A percentile compares a stretch with the other conserved stretches of the same genome.
phyloP scores from a whole-genome alignment of 345 rosid genomes.

The Corchorus capsularis region DNA sequence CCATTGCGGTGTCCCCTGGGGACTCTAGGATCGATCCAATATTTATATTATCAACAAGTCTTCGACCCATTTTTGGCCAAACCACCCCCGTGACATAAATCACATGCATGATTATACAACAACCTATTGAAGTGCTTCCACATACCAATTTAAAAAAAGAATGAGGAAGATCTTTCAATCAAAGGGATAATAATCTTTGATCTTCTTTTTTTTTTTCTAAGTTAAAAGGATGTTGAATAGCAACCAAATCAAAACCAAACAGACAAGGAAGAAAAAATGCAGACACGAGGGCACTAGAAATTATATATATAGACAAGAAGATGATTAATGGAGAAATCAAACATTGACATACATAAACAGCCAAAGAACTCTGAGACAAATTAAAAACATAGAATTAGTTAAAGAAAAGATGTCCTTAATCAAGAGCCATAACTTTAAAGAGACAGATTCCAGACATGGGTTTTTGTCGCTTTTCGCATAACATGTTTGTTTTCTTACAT shows the following conservation, averaged over 20 bases:
- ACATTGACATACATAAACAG: not conserved
- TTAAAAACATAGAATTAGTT: not conserved
- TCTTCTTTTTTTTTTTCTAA: not conserved
- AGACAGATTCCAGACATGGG: constrained; percentile 13
- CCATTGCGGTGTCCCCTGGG: no score
- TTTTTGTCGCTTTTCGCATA: constrained; percentile 13
- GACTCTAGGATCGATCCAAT: no score
- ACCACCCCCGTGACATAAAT: not conserved
- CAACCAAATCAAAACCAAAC: not conserved
- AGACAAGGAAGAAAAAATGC: not conserved
- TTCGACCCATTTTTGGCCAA: not conserved
- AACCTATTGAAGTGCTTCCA: no score
- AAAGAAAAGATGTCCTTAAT: constrained; percentile 1
- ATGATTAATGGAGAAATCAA: not conserved
- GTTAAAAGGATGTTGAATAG: not conserved
- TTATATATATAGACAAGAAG: not conserved
- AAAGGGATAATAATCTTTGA: not conserved
- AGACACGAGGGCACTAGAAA: not conserved
- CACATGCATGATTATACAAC: constrained; percentile 4
- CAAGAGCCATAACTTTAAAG: not conserved
- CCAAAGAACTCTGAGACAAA: constrained; percentile 9
- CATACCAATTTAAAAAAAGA: no score
- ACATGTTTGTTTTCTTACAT: not conserved
- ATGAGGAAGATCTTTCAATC: not conserved
- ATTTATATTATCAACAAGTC: not conserved